Evolutionary conservation across 139 green algal species (phyloP).

Genomic region (Chara braunii): DNA sequence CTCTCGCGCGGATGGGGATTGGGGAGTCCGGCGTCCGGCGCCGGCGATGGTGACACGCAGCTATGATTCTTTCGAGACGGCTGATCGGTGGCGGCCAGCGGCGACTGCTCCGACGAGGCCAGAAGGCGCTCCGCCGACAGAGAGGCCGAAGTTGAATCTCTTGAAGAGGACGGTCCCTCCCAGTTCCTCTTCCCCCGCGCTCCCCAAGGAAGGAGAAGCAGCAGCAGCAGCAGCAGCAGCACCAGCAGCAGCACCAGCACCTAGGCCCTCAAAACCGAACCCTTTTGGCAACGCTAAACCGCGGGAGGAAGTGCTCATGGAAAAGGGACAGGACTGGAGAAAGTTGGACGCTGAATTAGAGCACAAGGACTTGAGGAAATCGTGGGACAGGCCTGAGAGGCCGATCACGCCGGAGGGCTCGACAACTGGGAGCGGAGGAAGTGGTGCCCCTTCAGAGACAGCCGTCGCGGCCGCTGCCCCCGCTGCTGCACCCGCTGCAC

Average conservation of each 20-base stretch:
- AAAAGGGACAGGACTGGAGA: slow-evolving; percentile 67
- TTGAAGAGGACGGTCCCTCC: slow-evolving; percentile 19
- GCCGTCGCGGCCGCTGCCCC: no score
- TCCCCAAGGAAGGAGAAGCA: no score
- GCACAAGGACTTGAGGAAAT: slow-evolving; percentile 47
- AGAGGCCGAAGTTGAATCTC: slow-evolving; percentile 9
- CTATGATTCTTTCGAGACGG: no score
- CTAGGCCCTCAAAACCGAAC: slow-evolving; percentile 46
- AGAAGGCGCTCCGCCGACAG: slow-evolving; percentile 23
- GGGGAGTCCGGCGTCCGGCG: no score
- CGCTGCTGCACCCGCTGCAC: no score
- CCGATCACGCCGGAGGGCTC: not conserved
- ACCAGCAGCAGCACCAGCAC: not conserved
- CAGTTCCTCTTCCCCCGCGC: no score
- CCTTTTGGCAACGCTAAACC: slow-evolving; percentile 75
- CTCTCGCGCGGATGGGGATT: no score
- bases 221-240: no score
- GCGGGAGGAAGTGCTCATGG: slow-evolving; percentile 79
- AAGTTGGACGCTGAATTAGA: slow-evolving; percentile 61
- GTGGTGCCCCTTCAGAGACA: no score
- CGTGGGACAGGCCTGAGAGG: no score
- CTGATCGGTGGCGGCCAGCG: not conserved
- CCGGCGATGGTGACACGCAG: no score
- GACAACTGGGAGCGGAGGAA: not conserved
- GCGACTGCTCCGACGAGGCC: not conserved